Evolutionary conservation across 2,329 filamentous ascomycete species (phyloP).

Genomic region (Aulographum hederae): DNA sequence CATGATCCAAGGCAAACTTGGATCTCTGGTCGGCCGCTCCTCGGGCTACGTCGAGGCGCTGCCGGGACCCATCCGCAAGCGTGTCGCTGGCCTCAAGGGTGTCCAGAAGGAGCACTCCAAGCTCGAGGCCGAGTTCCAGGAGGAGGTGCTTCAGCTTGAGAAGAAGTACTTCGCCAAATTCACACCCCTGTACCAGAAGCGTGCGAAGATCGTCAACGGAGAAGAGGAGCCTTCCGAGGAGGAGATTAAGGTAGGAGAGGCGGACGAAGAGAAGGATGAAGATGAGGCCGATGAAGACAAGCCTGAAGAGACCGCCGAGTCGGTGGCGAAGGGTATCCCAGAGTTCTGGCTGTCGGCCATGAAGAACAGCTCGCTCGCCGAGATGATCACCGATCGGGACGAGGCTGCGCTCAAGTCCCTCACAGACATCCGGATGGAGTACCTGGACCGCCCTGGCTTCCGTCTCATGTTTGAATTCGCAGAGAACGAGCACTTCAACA

Average conservation of each 20-base stretch:
- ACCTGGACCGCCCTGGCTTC: slow-evolving; percentile 96
- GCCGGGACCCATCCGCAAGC: slow-evolving; percentile 71
- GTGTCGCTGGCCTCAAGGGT: slow-evolving; percentile 88
- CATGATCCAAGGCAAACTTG: slow-evolving; percentile 95
- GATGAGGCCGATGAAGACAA: slow-evolving; percentile 40
- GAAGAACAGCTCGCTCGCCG: slow-evolving; percentile 97
- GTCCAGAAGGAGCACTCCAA: slow-evolving; percentile 98
- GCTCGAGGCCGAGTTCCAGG: slow-evolving; percentile 94
- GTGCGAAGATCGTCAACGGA: slow-evolving; percentile 83
- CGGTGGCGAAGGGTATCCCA: slow-evolving; percentile 68
- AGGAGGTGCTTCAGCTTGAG: slow-evolving; percentile 93
- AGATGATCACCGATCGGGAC: slow-evolving; percentile 97
- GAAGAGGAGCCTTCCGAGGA: slow-evolving; percentile 66
- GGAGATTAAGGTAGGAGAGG: slow-evolving; percentile 74
- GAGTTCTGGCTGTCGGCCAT: slow-evolving; percentile 99
- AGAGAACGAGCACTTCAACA: slow-evolving; percentile 91
- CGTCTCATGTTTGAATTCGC: slow-evolving; percentile 93
- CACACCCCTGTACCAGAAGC: slow-evolving; percentile 91
- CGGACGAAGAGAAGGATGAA: slow-evolving; percentile 53
- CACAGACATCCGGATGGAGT: slow-evolving; percentile 94
- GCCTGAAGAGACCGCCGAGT: slow-evolving; percentile 33
- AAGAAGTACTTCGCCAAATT: slow-evolving; percentile 99
- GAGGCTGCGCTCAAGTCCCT: slow-evolving; percentile 84
- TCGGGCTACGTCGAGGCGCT: slow-evolving; percentile 97
- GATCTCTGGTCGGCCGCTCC: slow-evolving; percentile 79